Evolutionary conservation across 1,284 basidiomycete species (phyloP), one percentile per base, ranked within the genome.

Genomic region (Ustilago shanxiensis): DNA sequence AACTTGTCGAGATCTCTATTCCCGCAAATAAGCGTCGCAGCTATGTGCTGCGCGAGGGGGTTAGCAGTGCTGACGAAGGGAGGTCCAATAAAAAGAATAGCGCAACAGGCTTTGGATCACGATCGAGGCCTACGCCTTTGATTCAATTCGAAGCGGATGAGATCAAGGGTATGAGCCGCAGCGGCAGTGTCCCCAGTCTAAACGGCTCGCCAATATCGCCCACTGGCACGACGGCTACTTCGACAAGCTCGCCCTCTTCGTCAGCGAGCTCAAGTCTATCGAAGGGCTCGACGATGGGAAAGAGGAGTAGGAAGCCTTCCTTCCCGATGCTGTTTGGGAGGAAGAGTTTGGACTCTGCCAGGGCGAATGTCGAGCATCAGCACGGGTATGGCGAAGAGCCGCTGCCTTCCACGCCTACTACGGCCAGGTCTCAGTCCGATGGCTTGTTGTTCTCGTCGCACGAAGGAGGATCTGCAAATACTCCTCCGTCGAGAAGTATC

Each of bases 261-360:
- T 67, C 67, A 0, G 59, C 71, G 4, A 73, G 64, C 35, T 68
- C 69, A 4, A 69, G 54, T 20, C 29, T 73, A 1, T 66, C 74
- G 7, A 77, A 77, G 28, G 64, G 20, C 0, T 63, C 60, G 9
- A 39, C 37, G 1, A 31, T 28, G 47, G 26, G 39, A 0, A 72
- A 68, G 56, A 28, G 64, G 20, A 61, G 44, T 24, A 56, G 65
- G 18, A 78, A 79, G 22, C 13, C 58, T 1, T 71, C 77, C 3
- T 66, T 80, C 51, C 76, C 70, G 14, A 52, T 66, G 13, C 55
- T 77, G 1, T 81, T 79, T n/a, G 67, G 77, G 6, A 61, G 70
- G 31, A 72, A 72, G 56, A 53, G 59, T 37, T 28, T 60, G 35
- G 62, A 69, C 16, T 69, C 72, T 0, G 49, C 49, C 14, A 37